phyloP scores from a whole-genome alignment of 2,329 filamentous ascomycete genomes.

The Myriangium duriaei region DNA sequence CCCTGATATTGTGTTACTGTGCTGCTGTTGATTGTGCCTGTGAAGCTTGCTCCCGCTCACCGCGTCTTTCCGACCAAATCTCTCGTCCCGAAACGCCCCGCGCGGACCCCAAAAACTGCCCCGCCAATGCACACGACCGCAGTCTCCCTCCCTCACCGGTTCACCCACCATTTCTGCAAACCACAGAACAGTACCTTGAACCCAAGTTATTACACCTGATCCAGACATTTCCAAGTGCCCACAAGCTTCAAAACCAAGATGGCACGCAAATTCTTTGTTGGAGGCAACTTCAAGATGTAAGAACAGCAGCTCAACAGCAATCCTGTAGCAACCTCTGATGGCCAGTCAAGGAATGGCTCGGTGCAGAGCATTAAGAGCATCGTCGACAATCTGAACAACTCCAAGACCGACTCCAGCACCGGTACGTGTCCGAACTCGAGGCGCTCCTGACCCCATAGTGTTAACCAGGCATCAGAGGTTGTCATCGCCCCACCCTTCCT shows the following conservation, averaged over 20 bases:
- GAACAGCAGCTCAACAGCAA: background rate
- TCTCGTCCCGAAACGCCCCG: background rate
- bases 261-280: conserved; percentile 37
- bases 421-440: conserved; percentile 47
- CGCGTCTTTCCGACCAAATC: background rate
- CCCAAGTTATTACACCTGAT: background rate
- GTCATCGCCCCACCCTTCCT: conserved; percentile 84
- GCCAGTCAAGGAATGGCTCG: conserved; percentile 82
- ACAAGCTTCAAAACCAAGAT: conserved; percentile 20
- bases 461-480: too few relatives aligned
- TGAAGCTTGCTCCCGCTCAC: background rate
- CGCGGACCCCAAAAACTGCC: background rate
- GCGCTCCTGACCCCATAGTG: too few relatives aligned
- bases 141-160: background rate
- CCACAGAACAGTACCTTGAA: background rate
- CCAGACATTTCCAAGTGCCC: too few relatives aligned
- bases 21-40: background rate
- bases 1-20: too few relatives aligned
- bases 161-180: background rate
- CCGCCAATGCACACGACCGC: conserved; percentile 2
- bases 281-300: conserved; percentile 99
- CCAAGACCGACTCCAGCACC: conserved; percentile 62
- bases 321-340: too few relatives aligned
- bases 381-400: conserved; percentile 75
- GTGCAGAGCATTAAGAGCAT: conserved; percentile 82